Percentiles rank a stretch among this genome's conserved stretches.
phyloP scores from a whole-genome alignment of 2,329 filamentous ascomycete genomes.

The Delphinella strobiligena region DNA sequence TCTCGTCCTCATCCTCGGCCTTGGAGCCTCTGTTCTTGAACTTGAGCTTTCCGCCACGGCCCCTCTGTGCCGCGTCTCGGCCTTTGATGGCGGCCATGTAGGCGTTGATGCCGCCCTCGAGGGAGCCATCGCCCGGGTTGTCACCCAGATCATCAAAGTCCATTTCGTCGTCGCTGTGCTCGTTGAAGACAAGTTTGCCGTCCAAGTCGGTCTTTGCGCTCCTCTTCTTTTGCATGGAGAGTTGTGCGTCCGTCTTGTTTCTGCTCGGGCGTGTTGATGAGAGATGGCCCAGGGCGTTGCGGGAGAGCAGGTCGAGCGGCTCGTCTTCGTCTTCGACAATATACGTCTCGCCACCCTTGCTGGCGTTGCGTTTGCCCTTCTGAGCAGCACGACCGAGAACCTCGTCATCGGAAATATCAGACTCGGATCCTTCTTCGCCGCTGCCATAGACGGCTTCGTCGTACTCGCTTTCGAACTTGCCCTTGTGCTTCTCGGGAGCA shows the following conservation, averaged over 20 bases:
- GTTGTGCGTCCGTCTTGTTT: slow-evolving; percentile 33
- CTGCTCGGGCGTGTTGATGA: slow-evolving; percentile 75
- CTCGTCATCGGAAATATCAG: slow-evolving; percentile 52
- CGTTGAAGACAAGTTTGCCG: slow-evolving; percentile 67
- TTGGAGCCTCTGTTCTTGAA: slow-evolving; percentile 38
- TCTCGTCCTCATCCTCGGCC: slow-evolving; percentile 32
- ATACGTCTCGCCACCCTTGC: slow-evolving; percentile 49
- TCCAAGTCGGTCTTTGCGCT: slow-evolving; percentile 63
- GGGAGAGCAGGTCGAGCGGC: slow-evolving; percentile 84
- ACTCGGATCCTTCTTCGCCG: slow-evolving; percentile 37
- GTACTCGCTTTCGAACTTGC: slow-evolving; percentile 80
- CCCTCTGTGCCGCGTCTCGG: slow-evolving; percentile 44
- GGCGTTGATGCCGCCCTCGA: slow-evolving; percentile 45
- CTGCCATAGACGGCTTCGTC: slow-evolving; percentile 92
- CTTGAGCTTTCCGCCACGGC: slow-evolving; percentile 49
- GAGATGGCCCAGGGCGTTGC: slow-evolving; percentile 80
- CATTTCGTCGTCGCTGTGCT: slow-evolving; percentile 35
- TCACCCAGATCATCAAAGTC: slow-evolving; percentile 41
- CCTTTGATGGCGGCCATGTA: slow-evolving; percentile 50
- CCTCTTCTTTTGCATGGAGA: slow-evolving; percentile 23
- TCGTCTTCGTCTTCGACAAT: slow-evolving; percentile 93
- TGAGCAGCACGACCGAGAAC: slow-evolving; percentile 34
- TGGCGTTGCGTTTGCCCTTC: slow-evolving; percentile 45
- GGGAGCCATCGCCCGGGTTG: slow-evolving; percentile 26
- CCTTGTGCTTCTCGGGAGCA: slow-evolving; percentile 28